phyloP scores from a whole-genome alignment of 257 asterid species.

The Jacaranda copaia region DNA sequence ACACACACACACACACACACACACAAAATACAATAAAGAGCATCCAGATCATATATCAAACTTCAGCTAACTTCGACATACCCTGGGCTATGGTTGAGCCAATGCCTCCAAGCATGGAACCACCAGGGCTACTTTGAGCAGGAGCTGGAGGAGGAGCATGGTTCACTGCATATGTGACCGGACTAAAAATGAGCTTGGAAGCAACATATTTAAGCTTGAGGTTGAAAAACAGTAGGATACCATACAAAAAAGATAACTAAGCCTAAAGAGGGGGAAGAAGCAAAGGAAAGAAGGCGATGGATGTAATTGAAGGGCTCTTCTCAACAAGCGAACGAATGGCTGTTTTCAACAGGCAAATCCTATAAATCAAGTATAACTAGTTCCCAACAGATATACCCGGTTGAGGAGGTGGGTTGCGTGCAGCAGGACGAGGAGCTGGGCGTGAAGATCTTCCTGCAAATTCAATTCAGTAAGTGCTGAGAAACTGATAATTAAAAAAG shows the following conservation, averaged over 20 bases:
- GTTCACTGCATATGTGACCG: constrained; percentile 46
- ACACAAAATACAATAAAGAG: no score
- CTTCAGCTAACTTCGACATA: constrained; percentile 25
- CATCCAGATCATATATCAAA: neutral
- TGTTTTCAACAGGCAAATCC: neutral
- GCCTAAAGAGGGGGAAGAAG: neutral
- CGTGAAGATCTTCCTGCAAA: constrained; percentile 87
- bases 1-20: no score
- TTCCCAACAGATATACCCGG: constrained; percentile 44
- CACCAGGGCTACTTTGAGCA: constrained; percentile 67
- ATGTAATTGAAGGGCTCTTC: neutral
- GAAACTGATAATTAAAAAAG: neutral
- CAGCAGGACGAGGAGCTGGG: constrained; percentile 74
- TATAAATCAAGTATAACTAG: neutral
- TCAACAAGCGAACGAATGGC: neutral
- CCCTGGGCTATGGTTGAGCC: constrained; percentile 88
- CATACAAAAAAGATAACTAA: neutral
- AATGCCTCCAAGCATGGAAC: constrained; percentile 64
- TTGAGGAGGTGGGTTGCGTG: constrained; percentile 66
- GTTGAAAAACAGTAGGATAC: neutral
- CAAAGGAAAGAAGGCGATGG: neutral
- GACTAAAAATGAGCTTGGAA: constrained; percentile 10
- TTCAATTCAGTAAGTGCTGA: neutral
- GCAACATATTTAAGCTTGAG: neutral
- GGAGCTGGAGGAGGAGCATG: constrained; percentile 87